Percentiles rank a stretch among this genome's conserved stretches.
phyloP scores from a whole-genome alignment of 805 yeast genomes.

The Clavispora carvajalis region DNA sequence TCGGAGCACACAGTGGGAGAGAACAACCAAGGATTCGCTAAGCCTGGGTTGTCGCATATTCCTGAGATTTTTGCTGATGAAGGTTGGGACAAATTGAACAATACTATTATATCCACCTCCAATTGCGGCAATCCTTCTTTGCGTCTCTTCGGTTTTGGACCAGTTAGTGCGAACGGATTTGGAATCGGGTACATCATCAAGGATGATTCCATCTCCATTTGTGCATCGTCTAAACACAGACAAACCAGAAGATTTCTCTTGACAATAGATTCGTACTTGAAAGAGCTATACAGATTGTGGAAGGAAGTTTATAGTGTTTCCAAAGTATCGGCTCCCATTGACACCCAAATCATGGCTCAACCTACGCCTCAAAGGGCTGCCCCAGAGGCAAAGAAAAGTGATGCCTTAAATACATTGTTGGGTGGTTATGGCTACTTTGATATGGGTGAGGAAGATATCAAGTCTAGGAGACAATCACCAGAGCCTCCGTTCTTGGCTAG shows the following conservation, averaged over 20 bases:
- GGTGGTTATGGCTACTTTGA: conserved; percentile 63
- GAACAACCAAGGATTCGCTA: conserved; percentile 11
- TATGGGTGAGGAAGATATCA: conserved; percentile 47
- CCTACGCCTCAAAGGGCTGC: not conserved
- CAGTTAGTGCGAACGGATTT: conserved; percentile 53
- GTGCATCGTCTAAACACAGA: conserved; percentile 56
- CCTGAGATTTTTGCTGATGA: conserved; percentile 79
- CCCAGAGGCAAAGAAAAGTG: conserved; percentile 4
- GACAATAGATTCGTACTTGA: conserved; percentile 46
- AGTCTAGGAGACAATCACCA: conserved; percentile 55
- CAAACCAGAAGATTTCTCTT: conserved; percentile 52
- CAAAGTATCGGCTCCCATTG: conserved; percentile 19
- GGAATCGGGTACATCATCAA: conserved; percentile 54
- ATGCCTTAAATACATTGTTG: conserved; percentile 29
- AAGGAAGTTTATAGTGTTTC: conserved; percentile 18
- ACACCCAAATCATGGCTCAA: conserved; percentile 17
- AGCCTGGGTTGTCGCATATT: conserved; percentile 28
- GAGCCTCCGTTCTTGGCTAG: conserved; percentile 45
- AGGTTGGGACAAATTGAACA: conserved; percentile 84
- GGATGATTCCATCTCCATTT: conserved; percentile 47
- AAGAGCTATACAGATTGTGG: conserved; percentile 37
- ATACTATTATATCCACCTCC: conserved; percentile 57
- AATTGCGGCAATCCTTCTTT: conserved; percentile 61
- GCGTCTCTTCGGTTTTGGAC: conserved; percentile 55
- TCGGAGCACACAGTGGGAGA: conserved; percentile 29